Evolutionary conservation across 2,329 filamentous ascomycete genomes (phyloP), one percentile per base, ranked within the genome.

Genomic region (Rutstroemia sp.): DNA sequence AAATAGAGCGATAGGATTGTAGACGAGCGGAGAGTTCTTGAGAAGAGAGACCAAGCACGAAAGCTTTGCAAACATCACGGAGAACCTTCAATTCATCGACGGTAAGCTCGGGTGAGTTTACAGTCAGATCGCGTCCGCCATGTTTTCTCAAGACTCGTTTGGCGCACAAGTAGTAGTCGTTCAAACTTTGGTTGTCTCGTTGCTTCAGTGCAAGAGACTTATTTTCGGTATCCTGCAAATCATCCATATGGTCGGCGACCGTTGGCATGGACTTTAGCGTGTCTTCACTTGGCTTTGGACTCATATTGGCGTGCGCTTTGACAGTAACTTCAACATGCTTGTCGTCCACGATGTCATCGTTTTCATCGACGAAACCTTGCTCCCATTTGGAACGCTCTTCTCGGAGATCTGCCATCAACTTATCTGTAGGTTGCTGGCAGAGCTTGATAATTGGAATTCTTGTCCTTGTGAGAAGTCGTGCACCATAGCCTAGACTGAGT

Each of bases 371-470:
- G 50, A 72, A 75, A 46, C 76, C 82, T 46, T 72, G 78, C 61
- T 92, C 88, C 87, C 88, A 92, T 65, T 85, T 89, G 45, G 75
- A 71, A 6, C 88, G 80, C 64, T 87, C 86, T 37, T 83, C 78
- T 4, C 80, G 66, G 5, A 95, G 76, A 56, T 81, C 82, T 9
- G 74, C 68, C 14, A 79, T 79, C 1, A 95, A 75, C 56, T 79
- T 75, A 2, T 78, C 71, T 0, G 80, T 77, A 2, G 90, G 90
- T 44, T 74, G 79, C 68, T 92, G 79, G 66, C 90, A 95, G 16
- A 96, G 78, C 68, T 95, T 94, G 69, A 96, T 86, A 62, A 96
- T 95, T 0, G 91, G 90, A 3, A 95, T 87, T 59, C 90, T 79
- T 1, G 90, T 94, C 54, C 84, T 82, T 2, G 87, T 88, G 2